Conservation (phyloP, 257 asterid genomes). For the Asclepias syriaca region DNA sequence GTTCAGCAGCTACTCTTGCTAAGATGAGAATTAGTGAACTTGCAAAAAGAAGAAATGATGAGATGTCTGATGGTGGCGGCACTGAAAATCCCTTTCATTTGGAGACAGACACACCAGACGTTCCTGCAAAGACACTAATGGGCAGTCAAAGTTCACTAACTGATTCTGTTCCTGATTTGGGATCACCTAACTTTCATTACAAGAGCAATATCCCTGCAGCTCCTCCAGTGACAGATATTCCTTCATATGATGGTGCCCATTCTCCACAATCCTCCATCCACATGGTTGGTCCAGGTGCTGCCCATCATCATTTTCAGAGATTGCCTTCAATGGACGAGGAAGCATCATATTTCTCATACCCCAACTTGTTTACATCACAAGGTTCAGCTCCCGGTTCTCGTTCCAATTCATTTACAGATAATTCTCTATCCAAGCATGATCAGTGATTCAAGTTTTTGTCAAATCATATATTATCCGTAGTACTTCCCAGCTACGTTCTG, state of each 20-base stretch:
- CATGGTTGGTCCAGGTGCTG: constrained; percentile 20
- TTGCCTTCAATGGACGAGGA: constrained; percentile 79
- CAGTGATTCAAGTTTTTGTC: constrained; percentile 6
- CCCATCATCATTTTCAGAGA: constrained; percentile 59
- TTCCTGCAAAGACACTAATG: constrained; percentile 20
- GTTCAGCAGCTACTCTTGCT: constrained; percentile 89
- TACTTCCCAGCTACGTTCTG: not conserved
- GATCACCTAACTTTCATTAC: constrained; percentile 26
- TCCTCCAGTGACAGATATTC: constrained; percentile 20
- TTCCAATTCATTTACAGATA: constrained; percentile 38
- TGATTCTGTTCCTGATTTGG: constrained; percentile 27
- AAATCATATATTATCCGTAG: not conserved
- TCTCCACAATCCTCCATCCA: constrained; percentile 26
- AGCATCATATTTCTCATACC: constrained; percentile 61
- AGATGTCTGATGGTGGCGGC: constrained; percentile 20
- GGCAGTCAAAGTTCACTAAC: constrained; percentile 28
- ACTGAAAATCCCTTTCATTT: constrained; percentile 48
- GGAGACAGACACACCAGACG: constrained; percentile 23
- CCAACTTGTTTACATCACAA: constrained; percentile 62
- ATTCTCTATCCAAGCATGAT: constrained; percentile 34
- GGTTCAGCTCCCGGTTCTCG: constrained; percentile 38
- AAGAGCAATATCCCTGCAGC: constrained; percentile 5
- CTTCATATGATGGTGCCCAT: constrained; percentile 23
- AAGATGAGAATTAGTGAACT: constrained; percentile 70
- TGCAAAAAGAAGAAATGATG: constrained; percentile 37